A percentile compares a stretch with the other conserved stretches of the same genome.
Conservation (phyloP, 2,329 filamentous ascomycete genomes). For the Neofusicoccum cordaticola region DNA sequence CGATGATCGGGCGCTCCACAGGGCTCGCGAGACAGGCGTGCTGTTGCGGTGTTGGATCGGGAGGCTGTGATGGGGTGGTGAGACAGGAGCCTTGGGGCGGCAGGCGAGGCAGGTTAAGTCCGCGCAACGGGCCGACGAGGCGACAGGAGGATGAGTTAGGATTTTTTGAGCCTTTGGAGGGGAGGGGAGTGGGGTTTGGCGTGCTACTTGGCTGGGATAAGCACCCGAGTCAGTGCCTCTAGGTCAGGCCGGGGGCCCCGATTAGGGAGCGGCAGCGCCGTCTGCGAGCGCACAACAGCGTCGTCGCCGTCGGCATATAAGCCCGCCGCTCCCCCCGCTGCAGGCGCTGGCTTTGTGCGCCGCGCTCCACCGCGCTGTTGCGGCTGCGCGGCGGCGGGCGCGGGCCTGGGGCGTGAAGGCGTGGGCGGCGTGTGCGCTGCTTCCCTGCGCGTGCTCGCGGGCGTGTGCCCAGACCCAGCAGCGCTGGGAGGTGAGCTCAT, state of each 20-base stretch:
- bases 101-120: constrained; percentile 2
- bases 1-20: background rate
- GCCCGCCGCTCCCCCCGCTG: too few relatives aligned
- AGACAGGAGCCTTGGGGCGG: background rate
- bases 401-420: too few relatives aligned
- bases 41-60: background rate
- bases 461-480: background rate
- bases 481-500: background rate
- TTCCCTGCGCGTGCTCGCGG: background rate
- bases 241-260: constrained; percentile 6
- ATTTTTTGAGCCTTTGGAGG: constrained; percentile 14
- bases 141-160: constrained; percentile 13
- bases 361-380: background rate
- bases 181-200: constrained; percentile 16
- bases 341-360: background rate
- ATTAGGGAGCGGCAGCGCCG: background rate
- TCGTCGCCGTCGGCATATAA: too few relatives aligned
- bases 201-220: constrained; percentile 14
- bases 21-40: background rate
- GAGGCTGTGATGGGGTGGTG: background rate
- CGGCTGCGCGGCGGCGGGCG: background rate
- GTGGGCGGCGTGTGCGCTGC: background rate
- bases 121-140: constrained; percentile 17
- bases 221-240: constrained; percentile 12
- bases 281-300: background rate